These are phyloP conservation scores for Mycena sp. DNA, from an alignment of 1,284 basidiomycete genomes.

Conservation along the genomic window DNA sequence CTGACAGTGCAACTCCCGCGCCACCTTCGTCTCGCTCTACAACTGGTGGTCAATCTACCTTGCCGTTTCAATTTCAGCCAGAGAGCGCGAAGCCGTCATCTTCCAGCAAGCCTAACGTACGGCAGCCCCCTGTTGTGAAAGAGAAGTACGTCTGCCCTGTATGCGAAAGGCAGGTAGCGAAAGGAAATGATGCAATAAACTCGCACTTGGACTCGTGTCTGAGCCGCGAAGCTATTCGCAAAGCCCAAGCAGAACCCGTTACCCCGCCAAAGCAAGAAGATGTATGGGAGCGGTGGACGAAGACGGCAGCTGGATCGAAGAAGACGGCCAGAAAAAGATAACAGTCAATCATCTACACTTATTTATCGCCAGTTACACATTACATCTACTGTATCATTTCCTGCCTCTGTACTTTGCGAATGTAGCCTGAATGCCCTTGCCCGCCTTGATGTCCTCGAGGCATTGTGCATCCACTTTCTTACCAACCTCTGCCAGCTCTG, in stretches of 20 bases:
- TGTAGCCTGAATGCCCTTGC: slow-evolving; percentile 78
- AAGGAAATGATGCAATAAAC: slow-evolving; percentile 75
- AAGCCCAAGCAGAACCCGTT: slow-evolving; percentile 61
- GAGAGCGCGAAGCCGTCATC: slow-evolving; percentile 6
- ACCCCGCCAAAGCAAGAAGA: slow-evolving; percentile 36
- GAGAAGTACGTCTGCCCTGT: slow-evolving; percentile 67
- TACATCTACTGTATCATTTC: slow-evolving; percentile 29
- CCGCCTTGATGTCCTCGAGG: slow-evolving; percentile 80
- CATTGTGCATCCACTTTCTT: slow-evolving; percentile 79
- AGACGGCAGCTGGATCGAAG: slow-evolving; percentile 8
- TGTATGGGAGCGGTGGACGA: slow-evolving; percentile 25
- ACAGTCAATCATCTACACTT: background rate
- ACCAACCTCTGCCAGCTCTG: slow-evolving; percentile 68
- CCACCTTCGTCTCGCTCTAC: background rate
- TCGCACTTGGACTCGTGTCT: slow-evolving; percentile 82
- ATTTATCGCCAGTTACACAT: slow-evolving; percentile 4
- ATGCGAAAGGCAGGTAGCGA: slow-evolving; percentile 63
- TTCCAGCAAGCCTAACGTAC: slow-evolving; percentile 5
- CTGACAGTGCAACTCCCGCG: background rate
- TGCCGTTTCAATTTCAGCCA: background rate
- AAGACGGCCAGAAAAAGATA: slow-evolving; percentile 13
- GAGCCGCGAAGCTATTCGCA: slow-evolving; percentile 72
- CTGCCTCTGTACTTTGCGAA: slow-evolving; percentile 83
- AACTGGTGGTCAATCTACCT: too few species aligned
- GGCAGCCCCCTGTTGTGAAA: background rate